Percentiles rank a stretch among this genome's conserved stretches.
Evolutionary conservation across 2,329 filamentous ascomycete species (phyloP).

Genomic region (Arthrinium puccinioides): DNA sequence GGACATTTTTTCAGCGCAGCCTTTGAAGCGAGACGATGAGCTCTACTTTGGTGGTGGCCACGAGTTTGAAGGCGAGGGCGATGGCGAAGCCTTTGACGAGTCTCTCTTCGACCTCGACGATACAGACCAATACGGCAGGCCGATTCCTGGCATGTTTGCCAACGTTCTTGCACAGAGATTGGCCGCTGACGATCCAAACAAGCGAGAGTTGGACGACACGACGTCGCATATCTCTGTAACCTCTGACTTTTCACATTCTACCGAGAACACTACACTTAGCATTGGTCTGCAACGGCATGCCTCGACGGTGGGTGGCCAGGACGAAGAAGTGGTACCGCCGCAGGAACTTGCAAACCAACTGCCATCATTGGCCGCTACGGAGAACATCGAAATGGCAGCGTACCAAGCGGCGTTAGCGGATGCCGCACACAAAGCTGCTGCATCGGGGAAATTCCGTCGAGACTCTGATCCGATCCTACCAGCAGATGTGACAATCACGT

Average conservation of each 20-base stretch:
- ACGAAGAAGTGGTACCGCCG: conserved; percentile 3
- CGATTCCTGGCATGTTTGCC: conserved; percentile 51
- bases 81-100: conserved; percentile 59
- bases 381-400: conserved; percentile 40
- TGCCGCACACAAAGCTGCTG: conserved; percentile 69
- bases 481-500: conserved; percentile 26
- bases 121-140: conserved; percentile 54
- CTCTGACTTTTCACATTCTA: conserved; percentile 38
- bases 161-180: conserved; percentile 40
- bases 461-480: conserved; percentile 37
- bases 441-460: conserved; percentile 67
- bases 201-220: conserved; percentile 38
- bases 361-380: conserved; percentile 7
- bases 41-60: conserved; percentile 64
- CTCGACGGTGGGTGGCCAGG: conserved; percentile 1
- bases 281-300: conserved; percentile 19
- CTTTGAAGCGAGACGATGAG: conserved; percentile 43
- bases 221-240: conserved; percentile 37
- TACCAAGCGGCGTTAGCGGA: conserved; percentile 82
- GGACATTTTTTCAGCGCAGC: conserved; percentile 3
- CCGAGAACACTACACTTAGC: conserved; percentile 45
- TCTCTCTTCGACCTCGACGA: conserved; percentile 65
- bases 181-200: conserved; percentile 25
- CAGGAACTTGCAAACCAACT: conserved; percentile 8
- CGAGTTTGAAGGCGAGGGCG: conserved; percentile 42